These are phyloP conservation scores for Phytophthora colocasiae DNA, from an alignment of 352 stramenopile genomes.

Conservation along the genomic window DNA sequence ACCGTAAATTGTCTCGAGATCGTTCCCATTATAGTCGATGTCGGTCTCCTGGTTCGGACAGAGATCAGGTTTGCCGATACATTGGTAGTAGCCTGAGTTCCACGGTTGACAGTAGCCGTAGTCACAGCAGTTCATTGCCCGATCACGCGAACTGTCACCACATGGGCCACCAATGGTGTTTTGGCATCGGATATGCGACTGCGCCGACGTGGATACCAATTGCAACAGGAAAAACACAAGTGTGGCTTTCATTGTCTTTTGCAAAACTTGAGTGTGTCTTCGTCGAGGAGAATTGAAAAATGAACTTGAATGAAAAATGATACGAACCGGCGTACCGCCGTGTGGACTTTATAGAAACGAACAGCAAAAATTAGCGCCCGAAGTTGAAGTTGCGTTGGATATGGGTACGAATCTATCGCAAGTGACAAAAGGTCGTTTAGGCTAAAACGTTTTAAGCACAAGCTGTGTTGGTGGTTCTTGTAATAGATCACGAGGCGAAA, in stretches of 20 bases:
- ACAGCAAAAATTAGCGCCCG: slow-evolving; percentile 17
- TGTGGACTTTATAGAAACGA: slow-evolving; percentile 27
- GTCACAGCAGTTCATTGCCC: slow-evolving; percentile 45
- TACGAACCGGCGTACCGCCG: not conserved
- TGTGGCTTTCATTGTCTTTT: slow-evolving; percentile 21
- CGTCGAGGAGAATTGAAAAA: slow-evolving; percentile 24
- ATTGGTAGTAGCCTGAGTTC: slow-evolving; percentile 73
- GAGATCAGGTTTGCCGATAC: slow-evolving; percentile 43
- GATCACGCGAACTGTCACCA: slow-evolving; percentile 41
- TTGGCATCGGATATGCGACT: slow-evolving; percentile 57
- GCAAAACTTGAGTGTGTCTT: slow-evolving; percentile 15
- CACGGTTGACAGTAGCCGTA: slow-evolving; percentile 70
- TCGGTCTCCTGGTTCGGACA: slow-evolving; percentile 60
- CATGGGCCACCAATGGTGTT: slow-evolving; percentile 48
- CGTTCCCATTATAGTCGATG: slow-evolving; percentile 54
- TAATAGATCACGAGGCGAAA: not conserved
- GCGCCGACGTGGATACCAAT: slow-evolving; percentile 23
- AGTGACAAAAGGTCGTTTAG: no score
- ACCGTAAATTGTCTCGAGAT: slow-evolving; percentile 49
- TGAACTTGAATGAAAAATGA: no score
- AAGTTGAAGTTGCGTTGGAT: slow-evolving; percentile 18
- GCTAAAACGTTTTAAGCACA: no score
- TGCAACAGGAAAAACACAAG: slow-evolving; percentile 5
- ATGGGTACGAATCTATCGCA: not conserved
- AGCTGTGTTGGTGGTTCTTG: not conserved